These are phyloP conservation scores for Annulohypoxylon truncatum DNA, from an alignment of 2,329 filamentous ascomycete species.

Conservation along the genomic window DNA sequence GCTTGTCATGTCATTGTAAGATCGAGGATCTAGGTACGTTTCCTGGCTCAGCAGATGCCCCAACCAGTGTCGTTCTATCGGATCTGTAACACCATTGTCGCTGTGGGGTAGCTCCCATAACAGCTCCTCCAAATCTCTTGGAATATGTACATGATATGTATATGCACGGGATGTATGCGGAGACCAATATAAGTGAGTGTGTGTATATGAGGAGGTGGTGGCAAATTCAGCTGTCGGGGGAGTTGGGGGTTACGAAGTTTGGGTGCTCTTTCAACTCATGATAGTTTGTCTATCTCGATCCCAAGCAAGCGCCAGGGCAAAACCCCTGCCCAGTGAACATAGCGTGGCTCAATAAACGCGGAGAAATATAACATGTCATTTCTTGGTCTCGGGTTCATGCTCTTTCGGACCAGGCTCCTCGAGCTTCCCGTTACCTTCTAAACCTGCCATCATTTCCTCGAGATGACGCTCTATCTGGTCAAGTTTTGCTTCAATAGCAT, in stretches of 20 bases:
- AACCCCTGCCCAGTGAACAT: constrained; percentile 1
- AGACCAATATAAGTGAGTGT: background rate
- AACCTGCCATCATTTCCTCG: constrained; percentile 49
- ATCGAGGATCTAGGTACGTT: constrained; percentile 20
- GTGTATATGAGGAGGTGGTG: constrained; percentile 3
- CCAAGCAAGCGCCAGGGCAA: background rate
- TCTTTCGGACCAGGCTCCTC: background rate
- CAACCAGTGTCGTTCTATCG: constrained; percentile 21
- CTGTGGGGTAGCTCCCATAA: constrained; percentile 20
- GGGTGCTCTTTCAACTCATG: background rate
- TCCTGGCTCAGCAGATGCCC: constrained; percentile 4
- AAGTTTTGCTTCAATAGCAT: constrained; percentile 50
- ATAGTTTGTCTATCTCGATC: background rate
- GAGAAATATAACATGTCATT: constrained; percentile 14
- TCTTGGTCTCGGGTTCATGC: constrained; percentile 24
- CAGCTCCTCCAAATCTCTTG: constrained; percentile 4
- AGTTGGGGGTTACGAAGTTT: background rate
- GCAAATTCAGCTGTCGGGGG: constrained; percentile 13
- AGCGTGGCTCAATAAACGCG: constrained; percentile 11
- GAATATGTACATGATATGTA: constrained; percentile 15
- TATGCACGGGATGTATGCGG: background rate
- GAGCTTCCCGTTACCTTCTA: constrained; percentile 38
- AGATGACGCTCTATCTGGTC: constrained; percentile 49
- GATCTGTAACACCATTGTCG: constrained; percentile 6
- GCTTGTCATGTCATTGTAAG: constrained; percentile 15